A percentile compares a stretch with the other conserved stretches of the same genome.
Evolutionary conservation across 2,329 filamentous ascomycete species (phyloP).

Genomic region (Aspergillus ruber): DNA sequence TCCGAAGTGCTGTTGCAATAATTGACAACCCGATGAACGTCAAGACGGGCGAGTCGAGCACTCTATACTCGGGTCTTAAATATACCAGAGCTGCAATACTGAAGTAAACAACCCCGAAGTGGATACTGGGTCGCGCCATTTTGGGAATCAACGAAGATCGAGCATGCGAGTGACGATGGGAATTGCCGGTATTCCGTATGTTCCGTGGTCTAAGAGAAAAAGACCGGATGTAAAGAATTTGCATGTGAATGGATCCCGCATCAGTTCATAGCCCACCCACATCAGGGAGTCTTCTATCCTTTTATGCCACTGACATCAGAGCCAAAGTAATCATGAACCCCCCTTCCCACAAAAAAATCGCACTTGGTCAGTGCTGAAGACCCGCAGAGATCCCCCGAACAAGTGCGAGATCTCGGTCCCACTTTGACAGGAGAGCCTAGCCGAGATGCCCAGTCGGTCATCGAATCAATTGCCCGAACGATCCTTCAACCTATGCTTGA

Average conservation of each 20-base stretch:
- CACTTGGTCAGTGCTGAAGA: background rate
- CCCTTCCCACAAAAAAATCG: background rate
- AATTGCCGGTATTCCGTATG: too few species aligned
- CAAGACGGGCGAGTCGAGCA: background rate
- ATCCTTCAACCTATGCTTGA: background rate
- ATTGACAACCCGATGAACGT: background rate
- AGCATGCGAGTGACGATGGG: too few species aligned
- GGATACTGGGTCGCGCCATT: background rate
- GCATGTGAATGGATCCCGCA: too few species aligned
- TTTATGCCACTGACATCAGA: background rate
- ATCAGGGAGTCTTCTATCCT: background rate
- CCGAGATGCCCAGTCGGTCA: background rate
- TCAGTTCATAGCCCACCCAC: background rate
- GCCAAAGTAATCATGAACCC: background rate
- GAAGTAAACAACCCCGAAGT: background rate
- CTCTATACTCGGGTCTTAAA: background rate
- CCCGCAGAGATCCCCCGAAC: background rate
- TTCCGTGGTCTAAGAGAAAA: too few species aligned
- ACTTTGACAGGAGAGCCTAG: background rate
- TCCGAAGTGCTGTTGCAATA: background rate
- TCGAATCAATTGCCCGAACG: background rate
- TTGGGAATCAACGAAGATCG: background rate
- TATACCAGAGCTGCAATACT: background rate
- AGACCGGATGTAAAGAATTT: too few species aligned
- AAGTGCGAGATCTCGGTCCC: background rate